phyloP scores from a whole-genome alignment of 2,329 filamentous ascomycete species.

The Alternaria brassicicola region DNA sequence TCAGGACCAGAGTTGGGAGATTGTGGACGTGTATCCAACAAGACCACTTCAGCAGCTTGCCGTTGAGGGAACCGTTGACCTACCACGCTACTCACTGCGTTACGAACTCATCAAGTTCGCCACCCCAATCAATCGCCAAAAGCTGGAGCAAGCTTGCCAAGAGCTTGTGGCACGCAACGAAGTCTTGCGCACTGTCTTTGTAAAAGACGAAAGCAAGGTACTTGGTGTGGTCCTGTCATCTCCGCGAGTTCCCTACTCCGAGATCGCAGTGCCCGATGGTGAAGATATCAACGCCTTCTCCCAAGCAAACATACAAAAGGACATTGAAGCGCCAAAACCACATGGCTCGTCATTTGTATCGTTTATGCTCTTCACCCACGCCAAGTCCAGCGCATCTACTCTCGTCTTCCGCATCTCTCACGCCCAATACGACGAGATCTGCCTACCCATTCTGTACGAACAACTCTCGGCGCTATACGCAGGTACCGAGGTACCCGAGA shows the following conservation, averaged over 20 bases:
- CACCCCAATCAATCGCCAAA: slow-evolving; percentile 55
- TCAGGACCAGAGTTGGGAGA: slow-evolving; percentile 57
- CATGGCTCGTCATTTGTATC: slow-evolving; percentile 58
- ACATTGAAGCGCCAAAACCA: slow-evolving; percentile 62
- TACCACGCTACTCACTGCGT: slow-evolving; percentile 66
- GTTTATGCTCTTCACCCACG: slow-evolving; percentile 61
- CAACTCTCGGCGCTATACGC: slow-evolving; percentile 64
- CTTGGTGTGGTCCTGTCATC: slow-evolving; percentile 65
- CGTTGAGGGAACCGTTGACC: slow-evolving; percentile 62
- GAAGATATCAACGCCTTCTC: slow-evolving; percentile 59
- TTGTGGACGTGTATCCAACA: slow-evolving; percentile 64
- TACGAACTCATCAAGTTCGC: slow-evolving; percentile 70
- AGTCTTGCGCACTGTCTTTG: slow-evolving; percentile 70
- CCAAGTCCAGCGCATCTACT: slow-evolving; percentile 58
- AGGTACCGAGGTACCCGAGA: slow-evolving; percentile 34
- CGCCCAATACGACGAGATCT: slow-evolving; percentile 73
- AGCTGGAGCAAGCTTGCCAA: slow-evolving; percentile 58
- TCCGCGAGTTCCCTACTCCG: slow-evolving; percentile 58
- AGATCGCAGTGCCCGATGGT: slow-evolving; percentile 50
- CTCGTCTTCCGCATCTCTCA: slow-evolving; percentile 70
- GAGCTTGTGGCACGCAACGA: slow-evolving; percentile 66
- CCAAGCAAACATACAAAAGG: slow-evolving; percentile 60
- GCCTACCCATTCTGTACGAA: slow-evolving; percentile 65
- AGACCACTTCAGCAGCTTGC: slow-evolving; percentile 66
- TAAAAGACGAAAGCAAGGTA: slow-evolving; percentile 56